Percentiles rank a stretch among this genome's conserved stretches.
phyloP scores from a whole-genome alignment of 495 filamentous ascomycete genomes.

The Penicillium herquei region DNA sequence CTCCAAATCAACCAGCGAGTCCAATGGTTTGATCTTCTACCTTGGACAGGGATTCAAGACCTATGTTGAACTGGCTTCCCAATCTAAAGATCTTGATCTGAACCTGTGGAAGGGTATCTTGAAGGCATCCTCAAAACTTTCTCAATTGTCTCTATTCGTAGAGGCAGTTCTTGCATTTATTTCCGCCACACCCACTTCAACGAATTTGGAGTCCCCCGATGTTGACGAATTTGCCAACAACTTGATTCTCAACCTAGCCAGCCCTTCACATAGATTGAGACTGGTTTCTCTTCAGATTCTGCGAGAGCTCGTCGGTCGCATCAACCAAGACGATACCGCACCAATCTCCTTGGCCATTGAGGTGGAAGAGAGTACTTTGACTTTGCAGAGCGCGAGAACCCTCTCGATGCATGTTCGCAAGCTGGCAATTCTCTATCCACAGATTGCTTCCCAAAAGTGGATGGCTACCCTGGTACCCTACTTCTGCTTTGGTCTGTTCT shows the following conservation, averaged over 20 bases:
- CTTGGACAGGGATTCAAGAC: conserved; percentile 49
- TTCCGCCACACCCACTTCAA: conserved; percentile 41
- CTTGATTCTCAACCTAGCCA: conserved; percentile 68
- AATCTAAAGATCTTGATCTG: conserved; percentile 41
- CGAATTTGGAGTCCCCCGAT: conserved; percentile 42
- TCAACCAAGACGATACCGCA: conserved; percentile 36
- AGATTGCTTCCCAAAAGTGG: conserved; percentile 56
- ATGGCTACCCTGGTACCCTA: conserved; percentile 69
- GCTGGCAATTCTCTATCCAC: conserved; percentile 60
- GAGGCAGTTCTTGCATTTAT: conserved; percentile 63
- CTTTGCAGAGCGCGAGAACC: conserved; percentile 68
- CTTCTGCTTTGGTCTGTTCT: conserved; percentile 87
- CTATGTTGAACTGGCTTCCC: conserved; percentile 39
- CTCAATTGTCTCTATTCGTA: conserved; percentile 63
- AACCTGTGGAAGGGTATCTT: conserved; percentile 57
- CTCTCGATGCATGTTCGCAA: conserved; percentile 83
- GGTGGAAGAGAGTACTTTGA: conserved; percentile 74
- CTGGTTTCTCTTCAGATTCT: conserved; percentile 69
- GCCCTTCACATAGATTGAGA: conserved; percentile 68
- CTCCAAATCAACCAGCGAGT: conserved; percentile 20
- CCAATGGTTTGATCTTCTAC: conserved; percentile 27
- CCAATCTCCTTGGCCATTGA: conserved; percentile 55
- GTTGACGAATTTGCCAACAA: conserved; percentile 56
- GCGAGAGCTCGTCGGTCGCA: conserved; percentile 32
- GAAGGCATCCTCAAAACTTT: conserved; percentile 58